A percentile compares a stretch with the other conserved stretches of the same genome.
Conservation (phyloP, 2,329 filamentous ascomycete genomes). For the Xylariomycetidae sp. region DNA sequence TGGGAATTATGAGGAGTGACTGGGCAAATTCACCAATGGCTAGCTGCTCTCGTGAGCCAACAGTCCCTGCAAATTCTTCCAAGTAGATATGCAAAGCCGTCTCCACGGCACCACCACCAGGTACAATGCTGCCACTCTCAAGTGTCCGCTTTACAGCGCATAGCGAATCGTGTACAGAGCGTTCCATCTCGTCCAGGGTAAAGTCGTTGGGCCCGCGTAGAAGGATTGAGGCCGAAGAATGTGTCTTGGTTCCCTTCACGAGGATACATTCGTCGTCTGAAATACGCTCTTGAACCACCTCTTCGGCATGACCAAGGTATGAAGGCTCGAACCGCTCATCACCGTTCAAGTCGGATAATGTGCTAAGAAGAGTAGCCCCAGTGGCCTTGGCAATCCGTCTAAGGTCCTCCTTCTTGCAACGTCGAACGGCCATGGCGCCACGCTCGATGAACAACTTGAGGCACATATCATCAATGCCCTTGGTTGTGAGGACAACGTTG, state of each 20-base stretch:
- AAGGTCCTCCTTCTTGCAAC: constrained; percentile 98
- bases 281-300: constrained; percentile 96
- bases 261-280: constrained; percentile 98
- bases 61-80: constrained; percentile 96
- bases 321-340: constrained; percentile 95
- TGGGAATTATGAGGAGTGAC: constrained; percentile 88
- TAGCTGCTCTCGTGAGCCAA: constrained; percentile 93
- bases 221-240: constrained; percentile 92
- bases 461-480: constrained; percentile 95
- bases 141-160: constrained; percentile 96
- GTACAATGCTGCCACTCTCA: constrained; percentile 94
- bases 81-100: constrained; percentile 99
- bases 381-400: constrained; percentile 94
- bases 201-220: constrained; percentile 94
- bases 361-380: constrained; percentile 87
- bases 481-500: constrained; percentile 94
- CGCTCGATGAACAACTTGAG: constrained; percentile 92
- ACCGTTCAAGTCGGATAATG: constrained; percentile 91
- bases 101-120: constrained; percentile 93
- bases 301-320: constrained; percentile 85
- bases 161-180: constrained; percentile 93
- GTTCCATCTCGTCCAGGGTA: constrained; percentile 98
- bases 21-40: constrained; percentile 97
- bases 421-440: constrained; percentile 89
- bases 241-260: constrained; percentile 90